These are phyloP conservation scores for Tulasnella sp. DNA, from an alignment of 768 basidiomycete genomes.

Conservation along the genomic window DNA sequence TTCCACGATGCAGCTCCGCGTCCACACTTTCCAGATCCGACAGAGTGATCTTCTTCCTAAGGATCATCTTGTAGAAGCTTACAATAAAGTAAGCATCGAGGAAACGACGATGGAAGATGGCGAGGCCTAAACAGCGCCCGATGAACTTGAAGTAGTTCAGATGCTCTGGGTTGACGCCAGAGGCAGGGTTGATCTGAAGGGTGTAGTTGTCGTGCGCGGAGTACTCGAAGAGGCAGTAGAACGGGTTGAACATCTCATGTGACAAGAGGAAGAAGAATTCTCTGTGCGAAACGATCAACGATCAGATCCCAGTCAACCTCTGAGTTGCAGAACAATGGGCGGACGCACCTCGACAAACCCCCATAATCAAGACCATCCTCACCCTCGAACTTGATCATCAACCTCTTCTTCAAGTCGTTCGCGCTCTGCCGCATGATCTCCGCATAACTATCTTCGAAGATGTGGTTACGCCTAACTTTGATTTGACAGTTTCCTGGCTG, in stretches of 20 bases:
- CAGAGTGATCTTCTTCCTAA: conserved; percentile 93
- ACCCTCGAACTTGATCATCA: conserved; percentile 99
- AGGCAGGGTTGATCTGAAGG: conserved; percentile 97
- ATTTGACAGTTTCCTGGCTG: conserved; percentile 99
- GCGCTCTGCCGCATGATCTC: conserved; percentile 99
- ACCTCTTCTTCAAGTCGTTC: conserved; percentile 92
- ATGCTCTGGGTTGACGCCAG: conserved; percentile 97
- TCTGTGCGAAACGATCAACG: conserved; percentile 34
- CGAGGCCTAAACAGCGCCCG: conserved; percentile 86
- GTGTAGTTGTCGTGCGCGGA: conserved; percentile 99
- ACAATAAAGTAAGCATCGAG: conserved; percentile 99
- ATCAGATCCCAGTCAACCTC: not conserved
- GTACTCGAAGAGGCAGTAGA: conserved; percentile 99
- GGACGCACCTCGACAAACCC: conserved; percentile 84
- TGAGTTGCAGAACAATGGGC: not conserved
- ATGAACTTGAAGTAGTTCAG: conserved; percentile 99
- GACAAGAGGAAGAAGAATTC: conserved; percentile 99
- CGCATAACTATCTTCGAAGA: conserved; percentile 98
- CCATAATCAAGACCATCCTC: conserved; percentile 99
- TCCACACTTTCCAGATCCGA: conserved; percentile 95
- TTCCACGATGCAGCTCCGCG: conserved; percentile 83
- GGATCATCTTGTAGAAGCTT: conserved; percentile 99
- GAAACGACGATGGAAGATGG: conserved; percentile 99
- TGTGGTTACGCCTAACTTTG: conserved; percentile 94
- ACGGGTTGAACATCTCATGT: conserved; percentile 99